Base-by-base conservation (phyloP, 306 rosid genomes). In the Potentilla sterilis region DNA sequence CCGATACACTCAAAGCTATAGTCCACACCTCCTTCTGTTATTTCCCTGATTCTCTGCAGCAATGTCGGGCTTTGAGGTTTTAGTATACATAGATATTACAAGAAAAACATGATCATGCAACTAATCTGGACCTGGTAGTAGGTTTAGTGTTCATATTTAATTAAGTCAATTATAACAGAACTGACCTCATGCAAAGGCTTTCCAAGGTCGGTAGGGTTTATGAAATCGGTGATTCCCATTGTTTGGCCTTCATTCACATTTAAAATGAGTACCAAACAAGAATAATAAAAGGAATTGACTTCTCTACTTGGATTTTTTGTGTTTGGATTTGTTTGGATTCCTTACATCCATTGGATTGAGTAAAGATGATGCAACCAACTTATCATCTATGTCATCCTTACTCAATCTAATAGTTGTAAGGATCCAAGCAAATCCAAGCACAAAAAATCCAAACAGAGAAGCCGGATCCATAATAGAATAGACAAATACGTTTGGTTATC, bases 1-100 rank as follows among this genome's bases (percentile, higher is more conserved):
- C 97, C 97, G 6, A 83, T 67, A 76, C 97, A 89, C 74, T 91
- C 97, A 78, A 91, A 91, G 87, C 93, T 87, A 52, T 77, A 86
- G 79, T 91, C 76, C 52, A 87, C 93, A 18, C 97, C 97, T 44
- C 93, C 93, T 2, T 58, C 78, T 0, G 85, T 79, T 58, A 87
- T 83, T 70, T 91, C 88, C 59, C 81, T 81, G 16, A 91, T 84
- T 74, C 10, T 84, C 97, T 91, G 87, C 80, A 67, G 66, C 68
- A 49, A 69, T 19, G 3, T 19, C 9, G 6, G 34, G 68, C 57
- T 19, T 32, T 21, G 16, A 38, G 9, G 37, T 42, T 28, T 5
- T 40, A 9, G 72, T 19, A 48, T 2, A n/a, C 9, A 52, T 52
- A 6, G 3, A 54, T 54, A 54, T 54, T n/a, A n/a, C 32, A 54